Evolutionary conservation across 2,329 filamentous ascomycete genomes (phyloP), one percentile per base, ranked within the genome.

Genomic region (Colletotrichum gloeosporioides): DNA sequence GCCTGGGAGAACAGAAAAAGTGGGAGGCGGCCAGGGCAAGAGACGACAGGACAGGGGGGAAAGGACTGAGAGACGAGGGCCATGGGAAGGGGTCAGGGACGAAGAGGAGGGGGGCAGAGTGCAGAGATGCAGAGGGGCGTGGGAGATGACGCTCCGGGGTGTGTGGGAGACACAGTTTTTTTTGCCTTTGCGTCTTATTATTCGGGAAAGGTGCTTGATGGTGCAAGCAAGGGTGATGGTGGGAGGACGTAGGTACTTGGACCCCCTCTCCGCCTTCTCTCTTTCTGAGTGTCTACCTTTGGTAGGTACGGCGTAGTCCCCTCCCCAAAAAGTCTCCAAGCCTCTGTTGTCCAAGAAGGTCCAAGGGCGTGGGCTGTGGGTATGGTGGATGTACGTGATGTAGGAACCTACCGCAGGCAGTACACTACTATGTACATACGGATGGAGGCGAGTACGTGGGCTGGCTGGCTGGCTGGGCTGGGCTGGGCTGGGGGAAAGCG

Each of bases 201-300:
- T 73, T 76, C 69, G 69, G 73, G 73, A 59, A 75, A 64, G 73
- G 73, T 16, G 59, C 69, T 67, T 31, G 55, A 72, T 72, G 62
- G 53, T 71, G 73, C 69, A 76, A 73, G 73, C 69, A 76, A 76
- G 73, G 73, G 63, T 76, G 39, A 69, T 69, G 73, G 69, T 69
- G 73, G 69, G 69, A 39, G 65, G 61, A 49, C 5, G 39, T 49
- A 68, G 69, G 31, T 64, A 36, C 61, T 64, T 39, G 62, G 62
- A 64, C 62, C 62, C 62, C 62, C 62, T 57, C 29, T 18, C 39
- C 62, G 22, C 32, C 62, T 31, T 25, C 62, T 65, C 64, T 44
- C 22, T 59, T 16, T 31, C 16, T 12, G 36, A 18, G 16, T 7
- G 16, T 29, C 55, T 59, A 13, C n/a, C 55, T 59, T 16, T 59